These are phyloP conservation scores for Sugiyamaella neomexicana DNA, from an alignment of 1,139 yeast species.

Conservation along the genomic window DNA sequence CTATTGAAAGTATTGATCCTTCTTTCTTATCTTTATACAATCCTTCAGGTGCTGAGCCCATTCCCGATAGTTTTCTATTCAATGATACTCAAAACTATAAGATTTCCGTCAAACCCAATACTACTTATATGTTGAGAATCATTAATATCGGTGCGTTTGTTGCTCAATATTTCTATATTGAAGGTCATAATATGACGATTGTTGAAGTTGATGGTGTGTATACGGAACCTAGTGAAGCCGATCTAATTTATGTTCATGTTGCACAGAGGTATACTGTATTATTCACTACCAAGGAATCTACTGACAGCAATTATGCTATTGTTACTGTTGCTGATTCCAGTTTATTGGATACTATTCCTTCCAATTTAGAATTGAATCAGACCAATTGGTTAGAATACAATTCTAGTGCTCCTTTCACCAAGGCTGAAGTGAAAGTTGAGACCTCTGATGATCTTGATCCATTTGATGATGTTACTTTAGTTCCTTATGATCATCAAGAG, in stretches of 20 bases:
- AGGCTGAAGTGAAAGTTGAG: slow-evolving; percentile 45
- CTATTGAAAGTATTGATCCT: slow-evolving; percentile 51
- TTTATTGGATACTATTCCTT: slow-evolving; percentile 75
- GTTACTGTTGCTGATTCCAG: slow-evolving; percentile 73
- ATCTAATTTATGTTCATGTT: slow-evolving; percentile 61
- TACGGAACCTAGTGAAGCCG: slow-evolving; percentile 64
- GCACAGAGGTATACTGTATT: slow-evolving; percentile 81
- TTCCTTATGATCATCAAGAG: slow-evolving; percentile 55
- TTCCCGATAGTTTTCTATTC: slow-evolving; percentile 75
- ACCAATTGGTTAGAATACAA: slow-evolving; percentile 72
- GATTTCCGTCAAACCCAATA: slow-evolving; percentile 72
- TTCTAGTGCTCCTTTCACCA: slow-evolving; percentile 48
- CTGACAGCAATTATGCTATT: slow-evolving; percentile 68
- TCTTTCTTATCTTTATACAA: slow-evolving; percentile 67
- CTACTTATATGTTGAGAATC: slow-evolving; percentile 74
- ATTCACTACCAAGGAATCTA: slow-evolving; percentile 62
- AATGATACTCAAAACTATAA: slow-evolving; percentile 72
- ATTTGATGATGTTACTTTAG: slow-evolving; percentile 60
- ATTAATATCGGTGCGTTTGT: slow-evolving; percentile 85
- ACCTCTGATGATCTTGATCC: slow-evolving; percentile 39
- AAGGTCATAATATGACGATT: slow-evolving; percentile 77
- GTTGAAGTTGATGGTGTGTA: slow-evolving; percentile 83
- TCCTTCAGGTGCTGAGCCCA: slow-evolving; percentile 97
- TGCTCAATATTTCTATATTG: slow-evolving; percentile 81
- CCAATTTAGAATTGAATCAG: slow-evolving; percentile 60